Evolutionary conservation across 163 green algal genomes (phyloP).

Genomic region (Prototheca wickerhamii): DNA sequence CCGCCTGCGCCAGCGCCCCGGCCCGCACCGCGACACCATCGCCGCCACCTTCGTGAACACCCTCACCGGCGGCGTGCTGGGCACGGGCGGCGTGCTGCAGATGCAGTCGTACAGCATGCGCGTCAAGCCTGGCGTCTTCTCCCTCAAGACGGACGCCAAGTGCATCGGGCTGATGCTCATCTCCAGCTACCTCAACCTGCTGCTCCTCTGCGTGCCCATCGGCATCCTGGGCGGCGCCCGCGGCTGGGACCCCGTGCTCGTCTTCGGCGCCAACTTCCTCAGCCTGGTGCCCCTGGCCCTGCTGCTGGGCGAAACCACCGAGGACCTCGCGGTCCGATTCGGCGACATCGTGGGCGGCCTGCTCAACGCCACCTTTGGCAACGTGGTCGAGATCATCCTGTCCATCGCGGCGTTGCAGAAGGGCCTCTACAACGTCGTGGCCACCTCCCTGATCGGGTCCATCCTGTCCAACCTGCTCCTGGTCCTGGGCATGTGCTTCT

Average conservation of each 20-base stretch:
- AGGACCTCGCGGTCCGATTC: conserved; percentile 72
- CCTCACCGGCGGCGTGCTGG: conserved; percentile 9
- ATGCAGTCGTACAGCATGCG: neutral
- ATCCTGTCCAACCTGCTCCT: conserved; percentile 87
- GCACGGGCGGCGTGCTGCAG: conserved; percentile 12
- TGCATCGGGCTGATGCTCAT: conserved; percentile 43
- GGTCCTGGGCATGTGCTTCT: conserved; percentile 78
- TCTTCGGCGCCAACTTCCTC: conserved; percentile 71
- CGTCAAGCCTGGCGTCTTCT: conserved; percentile 19
- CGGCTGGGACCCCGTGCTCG: conserved; percentile 25
- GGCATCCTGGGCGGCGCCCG: conserved; percentile 29
- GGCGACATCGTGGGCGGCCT: conserved; percentile 47
- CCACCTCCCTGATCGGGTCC: conserved; percentile 72
- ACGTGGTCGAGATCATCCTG: conserved; percentile 77
- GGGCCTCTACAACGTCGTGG: conserved; percentile 65
- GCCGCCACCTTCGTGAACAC: conserved; percentile 4
- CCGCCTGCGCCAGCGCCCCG: neutral
- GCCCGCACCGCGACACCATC: neutral
- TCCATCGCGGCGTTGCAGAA: conserved; percentile 57
- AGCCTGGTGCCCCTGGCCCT: conserved; percentile 70
- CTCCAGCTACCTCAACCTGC: conserved; percentile 46
- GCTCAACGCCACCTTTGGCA: conserved; percentile 83
- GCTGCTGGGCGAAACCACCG: conserved; percentile 71
- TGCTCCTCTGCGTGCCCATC: conserved; percentile 52
- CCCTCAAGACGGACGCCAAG: conserved; percentile 26